phyloP scores from a whole-genome alignment of 805 yeast species.

The Cyberlindnera saturnus region DNA sequence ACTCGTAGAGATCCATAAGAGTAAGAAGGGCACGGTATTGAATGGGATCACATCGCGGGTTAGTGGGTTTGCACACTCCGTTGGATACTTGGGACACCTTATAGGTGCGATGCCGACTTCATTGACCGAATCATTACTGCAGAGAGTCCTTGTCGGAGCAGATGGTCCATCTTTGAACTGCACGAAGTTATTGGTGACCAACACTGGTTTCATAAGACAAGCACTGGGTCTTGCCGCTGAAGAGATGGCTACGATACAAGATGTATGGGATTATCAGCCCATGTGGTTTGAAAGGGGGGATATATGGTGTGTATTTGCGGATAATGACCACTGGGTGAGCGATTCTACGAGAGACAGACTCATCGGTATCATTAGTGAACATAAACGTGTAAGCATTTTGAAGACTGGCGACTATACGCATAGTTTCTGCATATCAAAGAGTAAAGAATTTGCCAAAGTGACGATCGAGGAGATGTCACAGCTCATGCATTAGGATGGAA shows the following conservation, averaged over 20 bases:
- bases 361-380: slow-evolving; percentile 33
- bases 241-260: slow-evolving; percentile 48
- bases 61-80: slow-evolving; percentile 24
- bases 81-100: slow-evolving; percentile 25
- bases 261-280: slow-evolving; percentile 46
- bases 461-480: slow-evolving; percentile 21
- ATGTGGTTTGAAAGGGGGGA: slow-evolving; percentile 28
- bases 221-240: slow-evolving; percentile 50
- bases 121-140: not conserved
- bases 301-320: slow-evolving; percentile 55
- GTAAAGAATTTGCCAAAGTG: slow-evolving; percentile 38
- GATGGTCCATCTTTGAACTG: slow-evolving; percentile 23
- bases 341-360: slow-evolving; percentile 39
- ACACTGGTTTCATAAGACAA: slow-evolving; percentile 44
- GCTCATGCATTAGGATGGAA: not conserved
- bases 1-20: slow-evolving; percentile 48
- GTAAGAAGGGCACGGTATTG: slow-evolving; percentile 34
- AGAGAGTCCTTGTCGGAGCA: slow-evolving; percentile 7
- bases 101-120: slow-evolving; percentile 24
- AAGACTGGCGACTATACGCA: slow-evolving; percentile 40
- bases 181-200: slow-evolving; percentile 35
- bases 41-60: slow-evolving; percentile 21
- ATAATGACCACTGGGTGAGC: slow-evolving; percentile 62
- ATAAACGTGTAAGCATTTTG: slow-evolving; percentile 24
- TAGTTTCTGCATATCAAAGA: slow-evolving; percentile 56